These are phyloP conservation scores for Fusarium multiceps DNA, from an alignment of 2,329 filamentous ascomycete genomes.

Conservation along the genomic window DNA sequence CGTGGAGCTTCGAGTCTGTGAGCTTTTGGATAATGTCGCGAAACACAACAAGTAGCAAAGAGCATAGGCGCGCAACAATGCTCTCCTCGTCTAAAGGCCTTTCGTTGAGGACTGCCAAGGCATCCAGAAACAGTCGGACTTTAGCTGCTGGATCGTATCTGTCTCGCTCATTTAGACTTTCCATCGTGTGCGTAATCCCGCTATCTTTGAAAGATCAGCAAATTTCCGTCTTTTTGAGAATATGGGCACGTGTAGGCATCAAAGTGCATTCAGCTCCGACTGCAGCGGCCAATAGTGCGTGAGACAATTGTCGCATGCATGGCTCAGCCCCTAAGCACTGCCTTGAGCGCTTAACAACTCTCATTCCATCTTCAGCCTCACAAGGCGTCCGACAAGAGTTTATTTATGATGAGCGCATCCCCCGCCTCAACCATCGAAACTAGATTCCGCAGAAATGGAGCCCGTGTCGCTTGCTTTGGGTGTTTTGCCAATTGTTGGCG, in stretches of 20 bases:
- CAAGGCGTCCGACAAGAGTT: background rate
- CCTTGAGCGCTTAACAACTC: background rate
- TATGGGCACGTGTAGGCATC: background rate
- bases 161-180: background rate
- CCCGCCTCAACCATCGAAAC: background rate
- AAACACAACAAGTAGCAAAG: background rate
- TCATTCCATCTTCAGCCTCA: background rate
- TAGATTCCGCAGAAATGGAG: background rate
- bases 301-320: background rate
- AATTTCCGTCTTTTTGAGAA: background rate
- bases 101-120: background rate
- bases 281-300: background rate
- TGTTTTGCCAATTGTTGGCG: background rate
- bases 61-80: background rate
- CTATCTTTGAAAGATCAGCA: background rate
- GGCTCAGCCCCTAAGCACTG: background rate
- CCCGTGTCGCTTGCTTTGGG: background rate
- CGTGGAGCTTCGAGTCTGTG: background rate
- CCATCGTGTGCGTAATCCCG: background rate
- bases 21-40: background rate
- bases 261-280: background rate
- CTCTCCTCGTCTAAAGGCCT: background rate
- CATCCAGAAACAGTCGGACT: background rate
- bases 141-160: background rate
- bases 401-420: background rate